Conservation (phyloP, 345 rosid genomes). For the Orychophragmus violaceus region DNA sequence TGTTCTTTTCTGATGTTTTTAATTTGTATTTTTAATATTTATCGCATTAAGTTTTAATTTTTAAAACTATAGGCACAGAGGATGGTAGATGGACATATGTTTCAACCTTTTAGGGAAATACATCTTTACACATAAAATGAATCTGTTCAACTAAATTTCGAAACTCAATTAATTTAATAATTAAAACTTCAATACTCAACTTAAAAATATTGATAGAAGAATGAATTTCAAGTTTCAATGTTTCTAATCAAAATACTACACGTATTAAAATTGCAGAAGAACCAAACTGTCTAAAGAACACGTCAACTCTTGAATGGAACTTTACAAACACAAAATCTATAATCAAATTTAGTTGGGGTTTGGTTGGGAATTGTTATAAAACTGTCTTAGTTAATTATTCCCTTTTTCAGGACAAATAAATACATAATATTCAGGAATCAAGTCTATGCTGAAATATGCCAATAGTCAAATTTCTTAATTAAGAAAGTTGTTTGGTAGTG, state of each 20-base stretch:
- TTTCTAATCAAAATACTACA: conserved; percentile 20
- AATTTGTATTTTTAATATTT: neutral
- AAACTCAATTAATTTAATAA: neutral
- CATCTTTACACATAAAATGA: neutral
- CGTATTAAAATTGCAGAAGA: conserved; percentile 7
- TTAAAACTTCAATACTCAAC: neutral
- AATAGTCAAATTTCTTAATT: conserved; percentile 3
- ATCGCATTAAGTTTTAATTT: neutral
- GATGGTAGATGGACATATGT: conserved; percentile 6
- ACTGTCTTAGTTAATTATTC: too few species aligned
- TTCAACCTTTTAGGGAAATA: neutral
- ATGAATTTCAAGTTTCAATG: conserved; percentile 18
- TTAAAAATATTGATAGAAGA: neutral
- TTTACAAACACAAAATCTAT: neutral
- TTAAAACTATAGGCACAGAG: neutral
- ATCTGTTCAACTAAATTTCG: conserved; percentile 10
- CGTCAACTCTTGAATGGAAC: neutral
- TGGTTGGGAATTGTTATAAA: conserved; percentile 19
- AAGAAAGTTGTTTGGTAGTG: conserved; percentile 25
- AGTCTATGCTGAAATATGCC: conserved; percentile 9
- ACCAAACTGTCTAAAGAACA: too few species aligned
- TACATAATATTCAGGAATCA: neutral
- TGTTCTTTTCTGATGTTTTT: neutral
- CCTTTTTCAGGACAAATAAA: too few species aligned
- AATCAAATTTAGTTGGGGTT: conserved; percentile 20